phyloP scores from a whole-genome alignment of 2,329 filamentous ascomycete species.

The Colletotrichum spaethianum region DNA sequence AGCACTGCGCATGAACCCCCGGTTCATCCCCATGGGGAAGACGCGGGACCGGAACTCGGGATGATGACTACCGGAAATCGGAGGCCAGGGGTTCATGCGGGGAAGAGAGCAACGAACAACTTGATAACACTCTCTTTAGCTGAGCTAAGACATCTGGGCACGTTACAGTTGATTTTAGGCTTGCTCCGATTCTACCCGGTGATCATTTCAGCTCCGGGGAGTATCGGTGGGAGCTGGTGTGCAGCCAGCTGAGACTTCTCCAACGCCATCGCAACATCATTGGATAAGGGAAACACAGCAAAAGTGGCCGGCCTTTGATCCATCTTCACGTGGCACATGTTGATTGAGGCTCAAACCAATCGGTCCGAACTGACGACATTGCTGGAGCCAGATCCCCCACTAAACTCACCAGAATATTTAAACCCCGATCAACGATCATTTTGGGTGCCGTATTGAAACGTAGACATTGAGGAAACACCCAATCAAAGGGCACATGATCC shows the following conservation, averaged over 20 bases:
- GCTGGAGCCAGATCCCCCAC: constrained; percentile 1
- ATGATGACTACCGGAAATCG: constrained; percentile 1
- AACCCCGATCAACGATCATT: neutral
- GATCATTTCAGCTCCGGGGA: neutral
- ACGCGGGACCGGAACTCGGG: constrained; percentile 19
- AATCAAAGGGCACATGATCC: neutral
- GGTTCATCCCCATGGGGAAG: constrained; percentile 8
- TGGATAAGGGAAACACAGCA: constrained; percentile 10
- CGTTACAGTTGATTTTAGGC: neutral
- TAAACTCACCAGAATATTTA: neutral
- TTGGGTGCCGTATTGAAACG: neutral
- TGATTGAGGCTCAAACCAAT: constrained; percentile 6
- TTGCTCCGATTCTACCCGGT: neutral
- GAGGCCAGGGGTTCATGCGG: constrained; percentile 6
- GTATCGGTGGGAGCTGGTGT: neutral
- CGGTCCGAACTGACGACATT: constrained; percentile 8
- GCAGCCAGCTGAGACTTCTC: neutral
- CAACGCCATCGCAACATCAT: constrained; percentile 15
- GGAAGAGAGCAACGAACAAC: neutral
- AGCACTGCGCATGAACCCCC: neutral
- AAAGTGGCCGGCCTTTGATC: constrained; percentile 12
- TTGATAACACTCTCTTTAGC: neutral
- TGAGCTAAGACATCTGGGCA: neutral
- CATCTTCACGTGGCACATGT: constrained; percentile 16
- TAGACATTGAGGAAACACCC: neutral